A percentile compares a stretch with the other conserved stretches of the same genome.
Evolutionary conservation across 192 early-diverging fungal species (phyloP).

Genomic region (Podila epicladia): DNA sequence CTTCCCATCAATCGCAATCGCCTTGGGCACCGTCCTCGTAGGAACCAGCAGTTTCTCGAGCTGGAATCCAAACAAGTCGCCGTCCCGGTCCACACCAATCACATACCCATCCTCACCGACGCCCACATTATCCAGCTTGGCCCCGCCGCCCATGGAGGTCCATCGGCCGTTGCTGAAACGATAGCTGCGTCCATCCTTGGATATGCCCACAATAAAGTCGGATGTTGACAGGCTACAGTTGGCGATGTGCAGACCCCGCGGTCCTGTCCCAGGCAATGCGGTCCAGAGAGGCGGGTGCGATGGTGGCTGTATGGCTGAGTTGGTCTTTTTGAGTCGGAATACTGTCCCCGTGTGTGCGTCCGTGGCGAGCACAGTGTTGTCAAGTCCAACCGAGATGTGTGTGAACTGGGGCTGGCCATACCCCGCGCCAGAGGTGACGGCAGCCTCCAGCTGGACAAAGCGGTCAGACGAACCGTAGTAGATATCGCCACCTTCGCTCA

Average conservation of each 20-base stretch:
- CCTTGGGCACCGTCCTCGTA: neutral
- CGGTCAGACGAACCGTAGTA: conserved; percentile 37
- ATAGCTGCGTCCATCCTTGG: conserved; percentile 18
- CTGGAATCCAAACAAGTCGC: conserved; percentile 42
- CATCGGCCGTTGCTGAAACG: conserved; percentile 13
- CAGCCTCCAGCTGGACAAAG: conserved; percentile 20
- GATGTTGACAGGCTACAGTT: conserved; percentile 17
- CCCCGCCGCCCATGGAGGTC: conserved; percentile 19
- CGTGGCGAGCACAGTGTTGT: conserved; percentile 33
- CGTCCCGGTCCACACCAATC: conserved; percentile 32
- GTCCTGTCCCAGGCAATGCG: conserved; percentile 30
- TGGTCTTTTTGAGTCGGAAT: conserved; percentile 35
- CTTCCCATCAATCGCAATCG: too few relatives aligned
- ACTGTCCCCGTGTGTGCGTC: conserved; percentile 35
- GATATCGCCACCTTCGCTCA: conserved; percentile 22
- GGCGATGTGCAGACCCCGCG: conserved; percentile 12
- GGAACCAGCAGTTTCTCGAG: conserved; percentile 13
- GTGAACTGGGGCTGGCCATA: conserved; percentile 33
- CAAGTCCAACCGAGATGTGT: conserved; percentile 31
- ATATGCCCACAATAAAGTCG: conserved; percentile 30
- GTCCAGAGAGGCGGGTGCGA: conserved; percentile 41
- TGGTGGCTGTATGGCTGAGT: neutral
- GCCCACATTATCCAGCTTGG: conserved; percentile 14
- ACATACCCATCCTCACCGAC: conserved; percentile 45
- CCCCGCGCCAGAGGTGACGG: conserved; percentile 37